A percentile compares a stretch with the other conserved stretches of the same genome.
phyloP scores from a whole-genome alignment of 345 rosid species.

The Barbarea vulgaris region DNA sequence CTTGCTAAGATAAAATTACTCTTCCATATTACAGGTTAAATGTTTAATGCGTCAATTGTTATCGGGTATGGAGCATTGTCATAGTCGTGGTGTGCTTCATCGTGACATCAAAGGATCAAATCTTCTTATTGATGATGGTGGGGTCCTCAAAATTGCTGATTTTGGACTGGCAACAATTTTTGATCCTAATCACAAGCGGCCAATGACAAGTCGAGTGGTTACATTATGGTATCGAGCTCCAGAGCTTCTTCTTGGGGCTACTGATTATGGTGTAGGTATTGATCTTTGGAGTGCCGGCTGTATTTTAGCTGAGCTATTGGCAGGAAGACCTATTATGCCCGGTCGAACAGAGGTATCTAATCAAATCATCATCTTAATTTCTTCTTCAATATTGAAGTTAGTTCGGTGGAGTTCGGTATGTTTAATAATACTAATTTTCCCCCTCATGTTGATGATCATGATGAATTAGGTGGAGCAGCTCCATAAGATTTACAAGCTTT shows the following conservation, averaged over 20 bases:
- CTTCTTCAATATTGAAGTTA: not conserved
- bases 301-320: slow-evolving; percentile 87
- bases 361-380: not conserved
- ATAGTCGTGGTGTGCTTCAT: slow-evolving; percentile 89
- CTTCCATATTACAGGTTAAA: slow-evolving; percentile 63
- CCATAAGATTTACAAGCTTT: slow-evolving; percentile 95
- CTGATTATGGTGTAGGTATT: slow-evolving; percentile 88
- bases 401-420: not conserved
- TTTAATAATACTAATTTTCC: not conserved
- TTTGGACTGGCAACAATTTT: slow-evolving; percentile 91
- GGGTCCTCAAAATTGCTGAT: slow-evolving; percentile 91
- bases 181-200: slow-evolving; percentile 77
- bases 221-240: slow-evolving; percentile 98
- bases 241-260: slow-evolving; percentile 98
- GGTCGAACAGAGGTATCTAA: slow-evolving; percentile 89
- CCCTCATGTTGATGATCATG: not conserved
- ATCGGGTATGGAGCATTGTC: slow-evolving; percentile 95
- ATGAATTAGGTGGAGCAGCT: slow-evolving; percentile 84
- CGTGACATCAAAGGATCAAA: slow-evolving; percentile 97
- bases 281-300: slow-evolving; percentile 99
- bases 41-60: slow-evolving; percentile 85
- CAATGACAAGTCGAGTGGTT: slow-evolving; percentile 96
- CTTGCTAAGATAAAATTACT: slow-evolving; percentile 15
- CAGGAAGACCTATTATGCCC: slow-evolving; percentile 97
- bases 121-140: slow-evolving; percentile 86